Base-by-base conservation (phyloP, 352 stramenopile genomes). In the Pythium guiyangense region DNA sequence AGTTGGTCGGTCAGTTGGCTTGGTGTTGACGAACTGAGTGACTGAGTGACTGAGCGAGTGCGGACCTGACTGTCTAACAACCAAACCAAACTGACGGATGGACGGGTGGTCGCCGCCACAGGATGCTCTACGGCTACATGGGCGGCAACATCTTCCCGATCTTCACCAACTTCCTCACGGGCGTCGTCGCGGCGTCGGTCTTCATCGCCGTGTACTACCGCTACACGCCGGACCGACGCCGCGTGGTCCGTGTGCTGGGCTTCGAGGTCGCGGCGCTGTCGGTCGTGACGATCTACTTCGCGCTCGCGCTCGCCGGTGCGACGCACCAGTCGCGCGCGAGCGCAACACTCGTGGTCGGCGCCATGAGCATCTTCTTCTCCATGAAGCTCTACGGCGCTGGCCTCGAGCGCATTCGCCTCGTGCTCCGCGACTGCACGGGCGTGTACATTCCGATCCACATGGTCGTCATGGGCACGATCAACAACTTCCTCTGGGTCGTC, bases 191-290 rank as follows among this genome's bases (percentile, higher is more conserved):
- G 12, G 66, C 62, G 4, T 31, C 67, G 20, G 54, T 77, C 26
- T 88, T 83, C 62, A 54, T 86, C n/a, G 31, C 60, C 1, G 68
- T 84, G 17, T 87, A 83, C 62, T 84, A 79, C n/a, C 69, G 62
- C 22, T 79, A 72, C 61, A 71, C 69, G 15, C 49, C 65, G 15
- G 67, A 74, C n/a, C 64, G 60, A 6, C n/a, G 49, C 6, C 61
- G 57, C 40, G 66, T 79, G 27, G 40, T 64, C 11, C 63, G 58
- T 0, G 62, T 70, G 6, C 59, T 78, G 18, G 54, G 34, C 0
- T 63, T 65, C 25, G 54, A 62, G 8, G 17, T 62, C 37, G 37
- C 48, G 4, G 63, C 63, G 17, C 53, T 80, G 17, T 20, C 56
- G 17, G 44, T 73, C 4, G 40, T 76, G 49, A 74, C 62, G 17